Base-by-base conservation (phyloP, 352 stramenopile species). In the Pythium aphanidermatum region DNA sequence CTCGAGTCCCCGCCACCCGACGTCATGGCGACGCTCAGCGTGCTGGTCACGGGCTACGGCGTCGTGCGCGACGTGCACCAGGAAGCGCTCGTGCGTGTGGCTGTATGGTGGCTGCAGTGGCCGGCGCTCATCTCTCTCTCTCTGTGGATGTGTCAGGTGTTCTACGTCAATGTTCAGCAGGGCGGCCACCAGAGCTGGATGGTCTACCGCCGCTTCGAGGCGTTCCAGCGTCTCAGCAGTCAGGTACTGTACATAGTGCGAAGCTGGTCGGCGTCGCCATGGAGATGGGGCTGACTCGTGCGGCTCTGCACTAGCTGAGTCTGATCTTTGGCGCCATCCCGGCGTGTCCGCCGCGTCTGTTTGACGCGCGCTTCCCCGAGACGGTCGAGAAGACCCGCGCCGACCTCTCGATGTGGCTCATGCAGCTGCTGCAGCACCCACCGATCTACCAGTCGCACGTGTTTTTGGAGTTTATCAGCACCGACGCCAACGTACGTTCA, bases 401-500 rank as follows among this genome's bases (percentile, higher is more conserved):
- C 33, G 80, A 90, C 26, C 49, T 92, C 44, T 76, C 62, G 21
- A 83, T 87, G 65, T 92, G 80, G 80, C 61, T 92, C 30, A 77
- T 85, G 65, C 78, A 90, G 53, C 60, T 92, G 11, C 57, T 90
- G 38, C 74, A 83, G 43, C 75, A 92, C 58, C 59, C 75, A 37
- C 70, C 80, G n/a, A 74, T 92, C 49, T 84, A 76, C 53, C 75
- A 86, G 61, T 92, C 76, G 37, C 80, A 88, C 44, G 73, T 85
- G 4, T 90, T 92, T 46, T 60, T 89, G 30, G 76, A 92, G 38
- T 92, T 92, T 54, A 64, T 90, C 34, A 87, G 69, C 44, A 63
- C 63, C 17, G 80, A 92, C 34, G 80, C 80, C 55, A 92, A 92
- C 23, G 70, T 85, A 47, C 39, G 74, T 46, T 9, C 2, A 31